Evolutionary conservation across 1,139 yeast genomes (phyloP).

Genomic region (Blastobotrys aristatus): DNA sequence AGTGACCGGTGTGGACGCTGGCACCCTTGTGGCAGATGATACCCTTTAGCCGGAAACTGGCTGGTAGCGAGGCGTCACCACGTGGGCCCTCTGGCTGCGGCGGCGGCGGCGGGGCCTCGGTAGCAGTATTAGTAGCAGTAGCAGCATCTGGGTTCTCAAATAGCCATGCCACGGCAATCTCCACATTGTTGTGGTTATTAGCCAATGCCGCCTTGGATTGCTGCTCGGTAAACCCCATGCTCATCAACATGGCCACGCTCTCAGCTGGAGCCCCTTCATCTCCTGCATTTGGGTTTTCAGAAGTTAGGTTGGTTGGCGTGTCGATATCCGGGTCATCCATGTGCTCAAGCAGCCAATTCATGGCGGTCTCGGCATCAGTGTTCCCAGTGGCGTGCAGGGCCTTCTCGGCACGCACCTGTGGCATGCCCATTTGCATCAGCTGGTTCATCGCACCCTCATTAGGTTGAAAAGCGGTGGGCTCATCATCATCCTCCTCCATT

Average conservation of each 20-base stretch:
- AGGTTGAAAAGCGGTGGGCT: slow-evolving; percentile 43
- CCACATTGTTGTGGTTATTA: slow-evolving; percentile 54
- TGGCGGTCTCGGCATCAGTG: slow-evolving; percentile 63
- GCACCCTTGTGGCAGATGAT: slow-evolving; percentile 92
- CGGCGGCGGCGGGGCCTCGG: slow-evolving; percentile 21
- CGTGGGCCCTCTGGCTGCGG: slow-evolving; percentile 21
- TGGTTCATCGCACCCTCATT: slow-evolving; percentile 50
- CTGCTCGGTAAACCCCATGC: slow-evolving; percentile 72
- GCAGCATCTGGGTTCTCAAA: slow-evolving; percentile 59
- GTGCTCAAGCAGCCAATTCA: slow-evolving; percentile 87
- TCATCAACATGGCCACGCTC: slow-evolving; percentile 48
- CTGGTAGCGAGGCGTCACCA: slow-evolving; percentile 30
- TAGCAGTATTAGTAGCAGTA: slow-evolving; percentile 19
- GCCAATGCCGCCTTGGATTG: slow-evolving; percentile 67
- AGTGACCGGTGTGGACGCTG: slow-evolving; percentile 94
- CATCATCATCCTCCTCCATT: slow-evolving; percentile 32
- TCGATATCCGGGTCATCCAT: slow-evolving; percentile 82
- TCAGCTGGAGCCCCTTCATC: slow-evolving; percentile 27
- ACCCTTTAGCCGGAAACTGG: slow-evolving; percentile 53
- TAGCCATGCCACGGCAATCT: slow-evolving; percentile 86
- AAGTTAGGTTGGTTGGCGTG: slow-evolving; percentile 42
- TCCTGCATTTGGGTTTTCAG: slow-evolving; percentile 23
- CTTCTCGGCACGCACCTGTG: slow-evolving; percentile 56
- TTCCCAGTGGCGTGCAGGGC: slow-evolving; percentile 76
- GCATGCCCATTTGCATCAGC: slow-evolving; percentile 83